Evolutionary conservation across 768 basidiomycete species (phyloP).

Genomic region (Boletales sp.): DNA sequence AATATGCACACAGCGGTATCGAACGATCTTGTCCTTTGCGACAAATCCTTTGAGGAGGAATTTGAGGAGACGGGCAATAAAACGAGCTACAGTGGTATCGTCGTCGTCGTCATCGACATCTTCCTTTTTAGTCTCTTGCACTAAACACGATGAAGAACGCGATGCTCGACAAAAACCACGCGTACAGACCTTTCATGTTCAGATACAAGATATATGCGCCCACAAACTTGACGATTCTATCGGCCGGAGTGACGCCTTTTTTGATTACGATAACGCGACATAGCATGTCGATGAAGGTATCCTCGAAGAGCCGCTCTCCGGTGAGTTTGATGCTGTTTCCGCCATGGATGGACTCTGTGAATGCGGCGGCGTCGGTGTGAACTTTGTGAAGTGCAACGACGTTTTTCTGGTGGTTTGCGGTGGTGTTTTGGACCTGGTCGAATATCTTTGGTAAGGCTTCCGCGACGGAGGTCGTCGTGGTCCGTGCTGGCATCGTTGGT

Average conservation of each 20-base stretch:
- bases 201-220: constrained; percentile 74
- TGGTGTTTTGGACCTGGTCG: constrained; percentile 69
- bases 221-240: constrained; percentile 78
- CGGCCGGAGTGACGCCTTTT: constrained; percentile 75
- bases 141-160: constrained; percentile 20
- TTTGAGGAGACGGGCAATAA: constrained; percentile 61
- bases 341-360: constrained; percentile 47
- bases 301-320: constrained; percentile 78
- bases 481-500: constrained; percentile 16
- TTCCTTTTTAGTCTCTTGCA: constrained; percentile 33
- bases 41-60: constrained; percentile 75
- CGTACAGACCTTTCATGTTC: constrained; percentile 65
- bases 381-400: constrained; percentile 77
- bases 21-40: constrained; percentile 84
- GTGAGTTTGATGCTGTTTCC: constrained; percentile 52
- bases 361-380: constrained; percentile 58
- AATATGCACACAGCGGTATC: constrained; percentile 76
- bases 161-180: not conserved
- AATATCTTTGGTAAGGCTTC: constrained; percentile 52
- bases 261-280: constrained; percentile 64
- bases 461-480: constrained; percentile 2
- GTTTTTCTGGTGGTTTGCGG: constrained; percentile 89
- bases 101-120: constrained; percentile 54
- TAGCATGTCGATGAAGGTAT: constrained; percentile 57
- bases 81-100: constrained; percentile 66